Evolutionary conservation across 371 early-diverging fungal species (phyloP).

Genomic region (Quaeritorhiza haematococci): DNA sequence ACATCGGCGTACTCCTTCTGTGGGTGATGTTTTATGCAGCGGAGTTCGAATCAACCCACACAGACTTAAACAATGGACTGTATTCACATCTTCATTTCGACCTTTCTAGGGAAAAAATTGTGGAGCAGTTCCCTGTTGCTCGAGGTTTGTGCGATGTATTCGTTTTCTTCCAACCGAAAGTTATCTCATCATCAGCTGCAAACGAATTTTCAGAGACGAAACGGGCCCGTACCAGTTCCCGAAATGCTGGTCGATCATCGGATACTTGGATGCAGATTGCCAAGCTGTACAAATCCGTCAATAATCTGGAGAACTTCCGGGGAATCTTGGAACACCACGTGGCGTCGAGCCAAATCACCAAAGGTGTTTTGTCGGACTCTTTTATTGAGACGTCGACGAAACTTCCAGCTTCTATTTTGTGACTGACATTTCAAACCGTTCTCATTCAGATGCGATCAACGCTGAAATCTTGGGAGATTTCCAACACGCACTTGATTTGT

Average conservation of each 20-base stretch:
- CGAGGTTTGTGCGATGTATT: too few species aligned
- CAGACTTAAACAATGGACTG: neutral
- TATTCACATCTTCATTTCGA: neutral
- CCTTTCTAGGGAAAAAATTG: constrained; percentile 7
- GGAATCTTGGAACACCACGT: constrained; percentile 52
- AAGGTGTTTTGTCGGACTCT: too few species aligned
- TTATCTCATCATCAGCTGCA: too few species aligned
- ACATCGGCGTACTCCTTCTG: constrained; percentile 27
- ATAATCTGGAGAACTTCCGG: constrained; percentile 57
- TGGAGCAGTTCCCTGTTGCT: too few species aligned
- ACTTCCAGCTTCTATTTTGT: too few species aligned
- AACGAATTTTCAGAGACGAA: too few species aligned
- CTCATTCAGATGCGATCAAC: constrained; percentile 50
- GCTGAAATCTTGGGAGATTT: constrained; percentile 57
- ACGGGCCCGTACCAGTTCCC: too few species aligned
- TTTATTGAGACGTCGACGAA: too few species aligned
- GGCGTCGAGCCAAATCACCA: constrained; percentile 37
- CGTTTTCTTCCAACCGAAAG: too few species aligned
- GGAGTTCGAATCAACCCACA: neutral
- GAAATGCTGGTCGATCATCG: too few species aligned
- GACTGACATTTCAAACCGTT: too few species aligned
- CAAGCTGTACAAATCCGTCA: constrained; percentile 53
- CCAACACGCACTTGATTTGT: constrained; percentile 46
- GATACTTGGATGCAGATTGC: constrained; percentile 68
- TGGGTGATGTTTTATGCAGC: constrained; percentile 26